phyloP scores from a whole-genome alignment of 768 basidiomycete species.

The Daedaleopsis nitida region DNA sequence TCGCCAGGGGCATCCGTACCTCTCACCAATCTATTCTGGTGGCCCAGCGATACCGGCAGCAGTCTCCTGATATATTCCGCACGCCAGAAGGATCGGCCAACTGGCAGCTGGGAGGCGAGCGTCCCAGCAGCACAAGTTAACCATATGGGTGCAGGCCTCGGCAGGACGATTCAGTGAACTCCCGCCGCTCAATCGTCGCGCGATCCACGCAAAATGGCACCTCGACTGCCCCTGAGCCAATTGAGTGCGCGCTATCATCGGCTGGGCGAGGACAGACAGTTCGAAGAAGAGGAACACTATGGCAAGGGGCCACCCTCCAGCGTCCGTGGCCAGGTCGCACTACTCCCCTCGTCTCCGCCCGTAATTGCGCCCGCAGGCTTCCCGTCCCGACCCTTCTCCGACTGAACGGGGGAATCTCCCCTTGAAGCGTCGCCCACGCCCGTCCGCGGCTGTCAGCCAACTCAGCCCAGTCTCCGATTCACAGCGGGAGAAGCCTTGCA shows the following conservation, averaged over 20 bases:
- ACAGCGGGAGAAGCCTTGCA: neutral
- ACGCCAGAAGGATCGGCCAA: too few species aligned
- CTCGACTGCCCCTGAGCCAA: neutral
- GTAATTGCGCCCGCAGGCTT: neutral
- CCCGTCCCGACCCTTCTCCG: neutral
- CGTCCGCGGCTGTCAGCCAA: neutral
- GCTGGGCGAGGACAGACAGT: neutral
- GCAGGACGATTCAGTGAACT: neutral
- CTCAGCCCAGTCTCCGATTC: constrained; percentile 4
- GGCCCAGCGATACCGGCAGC: too few species aligned
- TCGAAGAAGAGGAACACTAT: neutral
- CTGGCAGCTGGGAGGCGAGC: too few species aligned
- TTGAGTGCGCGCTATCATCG: neutral
- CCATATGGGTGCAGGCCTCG: neutral
- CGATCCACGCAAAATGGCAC: neutral
- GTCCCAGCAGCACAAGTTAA: neutral
- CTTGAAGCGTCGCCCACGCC: neutral
- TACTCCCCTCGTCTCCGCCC: neutral
- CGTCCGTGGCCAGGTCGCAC: too few species aligned
- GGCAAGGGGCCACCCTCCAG: too few species aligned
- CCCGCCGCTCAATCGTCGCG: neutral
- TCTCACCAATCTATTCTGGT: too few species aligned
- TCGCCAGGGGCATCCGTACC: too few species aligned
- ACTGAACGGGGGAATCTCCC: neutral
- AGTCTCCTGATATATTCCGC: too few species aligned